Percentiles rank a stretch among this genome's conserved stretches.
These are phyloP conservation scores for Areca catechu DNA, from an alignment of 176 grass and related monocot species.

Conservation along the genomic window DNA sequence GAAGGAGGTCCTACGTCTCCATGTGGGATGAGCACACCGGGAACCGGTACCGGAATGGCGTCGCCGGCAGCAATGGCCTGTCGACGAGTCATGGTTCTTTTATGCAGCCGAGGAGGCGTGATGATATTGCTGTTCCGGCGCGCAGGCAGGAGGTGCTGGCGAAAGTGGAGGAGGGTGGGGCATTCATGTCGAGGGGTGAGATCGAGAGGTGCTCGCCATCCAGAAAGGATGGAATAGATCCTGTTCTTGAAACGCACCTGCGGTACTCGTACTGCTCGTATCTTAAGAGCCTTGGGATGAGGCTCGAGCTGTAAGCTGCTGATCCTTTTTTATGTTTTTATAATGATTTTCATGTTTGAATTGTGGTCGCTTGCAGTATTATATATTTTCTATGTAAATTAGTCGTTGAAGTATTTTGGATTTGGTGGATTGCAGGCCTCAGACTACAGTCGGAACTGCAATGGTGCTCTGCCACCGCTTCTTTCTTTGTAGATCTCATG, in stretches of 20 bases:
- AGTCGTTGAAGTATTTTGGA: not conserved
- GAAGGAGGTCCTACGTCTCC: no score
- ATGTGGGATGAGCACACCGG: no score
- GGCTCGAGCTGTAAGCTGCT: constrained; percentile 38
- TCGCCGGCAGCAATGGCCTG: no score
- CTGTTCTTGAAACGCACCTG: constrained; percentile 41
- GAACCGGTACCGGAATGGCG: no score
- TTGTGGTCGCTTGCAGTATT: no score
- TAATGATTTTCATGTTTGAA: no score
- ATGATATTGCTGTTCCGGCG: not conserved
- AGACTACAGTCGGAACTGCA: constrained; percentile 40
- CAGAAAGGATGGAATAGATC: constrained; percentile 38
- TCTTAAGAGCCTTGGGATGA: constrained; percentile 37
- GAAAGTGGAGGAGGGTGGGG: not conserved
- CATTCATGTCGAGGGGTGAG: constrained; percentile 42
- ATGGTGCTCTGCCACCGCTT: constrained; percentile 58
- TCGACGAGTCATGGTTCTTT: no score
- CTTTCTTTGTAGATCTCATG: constrained; percentile 56
- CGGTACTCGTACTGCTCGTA: constrained; percentile 54
- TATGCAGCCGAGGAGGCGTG: no score
- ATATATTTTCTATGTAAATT: no score
- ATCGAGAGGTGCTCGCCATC: constrained; percentile 53
- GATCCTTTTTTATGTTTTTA: not conserved
- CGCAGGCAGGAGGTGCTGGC: not conserved
- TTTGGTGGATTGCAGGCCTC: constrained; percentile 36